Conservation (phyloP, 345 rosid species). For the Xanthoceras sorbifolium region DNA sequence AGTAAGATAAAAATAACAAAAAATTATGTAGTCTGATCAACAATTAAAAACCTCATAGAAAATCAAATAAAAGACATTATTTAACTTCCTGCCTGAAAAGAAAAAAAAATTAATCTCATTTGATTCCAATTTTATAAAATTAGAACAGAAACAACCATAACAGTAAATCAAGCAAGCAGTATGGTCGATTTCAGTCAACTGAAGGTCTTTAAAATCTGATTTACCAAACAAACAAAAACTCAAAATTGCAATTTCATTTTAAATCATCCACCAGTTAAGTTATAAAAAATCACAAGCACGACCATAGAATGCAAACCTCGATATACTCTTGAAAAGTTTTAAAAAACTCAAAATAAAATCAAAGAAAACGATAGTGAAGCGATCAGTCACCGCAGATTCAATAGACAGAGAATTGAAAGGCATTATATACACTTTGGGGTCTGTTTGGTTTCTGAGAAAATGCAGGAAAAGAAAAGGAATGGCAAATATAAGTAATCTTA, state of each 20-base stretch:
- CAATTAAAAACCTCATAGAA: neutral
- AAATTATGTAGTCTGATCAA: neutral
- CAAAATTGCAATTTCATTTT: neutral
- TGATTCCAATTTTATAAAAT: neutral
- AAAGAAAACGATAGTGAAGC: constrained; percentile 11
- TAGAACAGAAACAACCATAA: neutral
- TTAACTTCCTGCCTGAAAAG: neutral
- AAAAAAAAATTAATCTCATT: neutral
- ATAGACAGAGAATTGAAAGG: constrained; percentile 1
- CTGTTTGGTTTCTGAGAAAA: constrained; percentile 35
- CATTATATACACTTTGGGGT: constrained; percentile 23
- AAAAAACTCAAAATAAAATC: neutral
- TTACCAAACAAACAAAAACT: neutral
- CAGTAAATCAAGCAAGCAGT: neutral
- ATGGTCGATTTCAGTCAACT: neutral
- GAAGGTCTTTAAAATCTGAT: neutral
- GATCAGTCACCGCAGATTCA: constrained; percentile 17
- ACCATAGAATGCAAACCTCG: constrained; percentile 2
- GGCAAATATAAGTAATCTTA: neutral
- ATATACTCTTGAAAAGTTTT: neutral
- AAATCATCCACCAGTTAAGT: neutral
- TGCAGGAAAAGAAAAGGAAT: constrained; percentile 18
- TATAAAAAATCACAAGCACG: neutral
- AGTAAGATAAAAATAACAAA: neutral
- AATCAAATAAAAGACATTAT: neutral